Evolutionary conservation across 2,329 filamentous ascomycete species (phyloP), one percentile per base, ranked within the genome.

Genomic region (Colletotrichum godetiae): DNA sequence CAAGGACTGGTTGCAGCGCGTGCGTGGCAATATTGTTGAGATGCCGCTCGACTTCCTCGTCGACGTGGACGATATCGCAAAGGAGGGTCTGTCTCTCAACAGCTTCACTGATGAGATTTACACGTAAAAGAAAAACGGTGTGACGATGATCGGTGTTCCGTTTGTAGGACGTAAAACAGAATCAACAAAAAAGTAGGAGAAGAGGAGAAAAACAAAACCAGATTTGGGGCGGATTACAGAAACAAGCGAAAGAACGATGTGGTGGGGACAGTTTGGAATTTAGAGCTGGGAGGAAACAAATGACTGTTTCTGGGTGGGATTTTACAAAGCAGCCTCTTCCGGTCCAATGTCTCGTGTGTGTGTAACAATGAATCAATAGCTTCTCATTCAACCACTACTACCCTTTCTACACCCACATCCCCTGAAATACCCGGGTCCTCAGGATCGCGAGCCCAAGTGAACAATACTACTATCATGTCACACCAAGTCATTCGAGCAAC

Each of bases 1-100:
- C 72, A 95, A 94, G 84, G 90, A 92, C 63, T 88, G 91, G 83
- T 84, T 95, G 67, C 86, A 87, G 68, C 87, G 89, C 67, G 86
- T 95, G 52, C 88, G 91, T 73, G 93, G 93, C 2, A 93, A 89
- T 10, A 83, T 95, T 58, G 93, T 98, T 8, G 94, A 98, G 86
- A 98, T 98, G 95, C 95, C 95, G 33, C 86, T 98, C 77, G 87
- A 94, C 76, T 98, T 98, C 85, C 85, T 98, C 81, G 92, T 93
- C 78, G 93, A 95, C 42, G 89, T 90, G 10, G 90, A 94, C 78
- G 95, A 98, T 81, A 92, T 98, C 81, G 96, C 95, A 4, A 92
- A 95, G 87, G 90, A 95, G 77, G 95, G 95, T 0, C 78, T 97
- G 78, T 88, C 89, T 27, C 83, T 95, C 75, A 95, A 95, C 83